Base-by-base conservation (phyloP, 75 land plant species). In the Selaginella tamariscina region DNA sequence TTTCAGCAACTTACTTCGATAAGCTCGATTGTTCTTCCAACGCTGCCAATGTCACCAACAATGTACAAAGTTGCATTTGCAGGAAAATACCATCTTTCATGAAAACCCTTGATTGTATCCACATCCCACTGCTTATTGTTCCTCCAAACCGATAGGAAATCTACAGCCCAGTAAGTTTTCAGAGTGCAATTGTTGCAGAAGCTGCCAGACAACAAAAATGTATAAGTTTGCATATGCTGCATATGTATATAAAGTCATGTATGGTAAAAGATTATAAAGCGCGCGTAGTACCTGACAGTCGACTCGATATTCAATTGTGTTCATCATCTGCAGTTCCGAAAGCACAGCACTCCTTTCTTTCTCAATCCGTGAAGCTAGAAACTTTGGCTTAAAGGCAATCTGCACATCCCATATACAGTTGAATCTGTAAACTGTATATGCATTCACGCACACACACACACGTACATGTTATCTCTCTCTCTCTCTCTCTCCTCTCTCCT, bases 41-140 rank as follows among this genome's bases (percentile, higher is more conserved):
- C 84, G 70, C 86, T 81, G 63, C 81, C 83, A 70, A 95, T 79
- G 71, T 95, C 97, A 33, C 99, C 99, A 32, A 95, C 99, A 64
- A 95, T 83, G 74, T 87, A 95, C 24, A 95, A 77, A 11, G 99
- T 95, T 55, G 97, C 92, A 84, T 95, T 95, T 70, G 89, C 99
- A 76, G 99, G 99, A 70, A 85, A 91, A 64, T 95, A 95, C 99
- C 99, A 95, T 24, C 99, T 88, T 63, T 95, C 99, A 81, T 95
- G 97, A 55, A 95, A 95, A 54, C 75, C 86, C 57, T 75, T 84
- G 56, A 95, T 91, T 65, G 82, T 88, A 32, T 95, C 97, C 27
- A 79, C 81, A 71, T 95, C 99, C 99, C 99, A 95, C 30, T 91
- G 86, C 80, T 95, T 83, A 44, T 73, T 95, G 99, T 70, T 95